Conservation (phyloP, 345 rosid species). For the Balakata baccata region DNA sequence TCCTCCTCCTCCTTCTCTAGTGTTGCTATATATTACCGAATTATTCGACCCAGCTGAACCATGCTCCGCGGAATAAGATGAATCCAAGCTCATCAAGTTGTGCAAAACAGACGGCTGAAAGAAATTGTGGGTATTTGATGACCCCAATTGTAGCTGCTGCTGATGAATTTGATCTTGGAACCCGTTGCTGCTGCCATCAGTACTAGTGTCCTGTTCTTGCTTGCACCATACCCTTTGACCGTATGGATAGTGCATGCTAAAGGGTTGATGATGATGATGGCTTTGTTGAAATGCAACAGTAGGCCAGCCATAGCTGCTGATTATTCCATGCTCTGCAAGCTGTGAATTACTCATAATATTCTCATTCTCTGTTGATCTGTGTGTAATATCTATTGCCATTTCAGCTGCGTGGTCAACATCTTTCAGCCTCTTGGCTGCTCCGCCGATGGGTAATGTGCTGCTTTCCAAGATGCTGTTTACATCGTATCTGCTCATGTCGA, state of each 20-base stretch:
- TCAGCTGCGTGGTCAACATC: constrained; percentile 20
- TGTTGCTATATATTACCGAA: constrained; percentile 43
- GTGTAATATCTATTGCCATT: constrained; percentile 24
- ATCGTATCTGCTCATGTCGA: constrained; percentile 34
- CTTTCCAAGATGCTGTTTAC: constrained; percentile 30
- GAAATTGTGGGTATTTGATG: constrained; percentile 42
- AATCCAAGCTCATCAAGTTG: constrained; percentile 43
- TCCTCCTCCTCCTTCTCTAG: constrained; percentile 9
- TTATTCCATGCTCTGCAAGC: constrained; percentile 22
- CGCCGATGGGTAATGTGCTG: constrained; percentile 30
- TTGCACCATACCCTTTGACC: constrained; percentile 59
- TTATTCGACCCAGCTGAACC: constrained; percentile 41
- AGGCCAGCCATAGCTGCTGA: constrained; percentile 38
- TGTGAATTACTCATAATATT: constrained; percentile 10
- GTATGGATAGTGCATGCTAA: constrained; percentile 38
- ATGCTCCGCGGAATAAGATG: constrained; percentile 43
- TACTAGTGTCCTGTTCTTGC: constrained; percentile 55
- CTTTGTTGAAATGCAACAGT: constrained; percentile 40
- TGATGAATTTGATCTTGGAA: constrained; percentile 35
- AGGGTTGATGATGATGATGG: constrained; percentile 23
- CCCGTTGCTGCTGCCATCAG: constrained; percentile 6
- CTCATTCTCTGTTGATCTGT: constrained; percentile 5
- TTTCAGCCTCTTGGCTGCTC: constrained; percentile 27
- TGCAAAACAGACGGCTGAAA: constrained; percentile 42
- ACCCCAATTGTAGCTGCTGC: constrained; percentile 34